These are phyloP conservation scores for Wickerhamiella kurtzmanii DNA, from an alignment of 805 yeast genomes.

Conservation along the genomic window DNA sequence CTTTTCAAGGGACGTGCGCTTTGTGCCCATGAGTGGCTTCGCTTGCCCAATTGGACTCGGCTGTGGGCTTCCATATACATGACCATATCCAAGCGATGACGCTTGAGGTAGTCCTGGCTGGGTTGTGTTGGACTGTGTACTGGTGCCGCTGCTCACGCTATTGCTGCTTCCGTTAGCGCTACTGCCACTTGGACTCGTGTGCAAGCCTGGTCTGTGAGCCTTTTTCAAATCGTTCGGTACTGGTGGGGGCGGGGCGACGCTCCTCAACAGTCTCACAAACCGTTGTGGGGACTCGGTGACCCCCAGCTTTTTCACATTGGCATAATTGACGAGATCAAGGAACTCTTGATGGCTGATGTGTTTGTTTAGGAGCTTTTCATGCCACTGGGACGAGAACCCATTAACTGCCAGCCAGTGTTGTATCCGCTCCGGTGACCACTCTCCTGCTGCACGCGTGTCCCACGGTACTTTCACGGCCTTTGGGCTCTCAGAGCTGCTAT, in stretches of 20 bases:
- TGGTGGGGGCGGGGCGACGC: conserved; percentile 20
- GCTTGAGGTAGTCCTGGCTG: neutral
- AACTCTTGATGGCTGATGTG: conserved; percentile 52
- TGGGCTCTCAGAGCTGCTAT: neutral
- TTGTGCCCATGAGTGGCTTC: conserved; percentile 10
- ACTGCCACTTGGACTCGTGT: neutral
- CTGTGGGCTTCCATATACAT: neutral
- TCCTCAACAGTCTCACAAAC: conserved; percentile 42
- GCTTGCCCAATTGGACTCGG: neutral
- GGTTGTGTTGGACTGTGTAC: neutral
- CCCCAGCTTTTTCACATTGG: conserved; percentile 36
- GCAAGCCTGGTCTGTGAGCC: neutral
- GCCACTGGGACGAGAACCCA: conserved; percentile 63
- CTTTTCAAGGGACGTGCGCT: conserved; percentile 17
- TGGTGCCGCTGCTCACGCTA: neutral
- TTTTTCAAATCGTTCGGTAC: neutral
- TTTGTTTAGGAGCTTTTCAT: conserved; percentile 43
- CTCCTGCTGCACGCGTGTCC: conserved; percentile 19
- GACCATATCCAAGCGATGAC: neutral
- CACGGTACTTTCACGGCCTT: conserved; percentile 8
- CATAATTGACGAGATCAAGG: conserved; percentile 54
- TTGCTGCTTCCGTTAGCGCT: neutral
- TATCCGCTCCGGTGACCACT: conserved; percentile 65
- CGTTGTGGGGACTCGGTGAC: conserved; percentile 38
- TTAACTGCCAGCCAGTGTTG: conserved; percentile 53